Base-by-base conservation (phyloP, 2,329 filamentous ascomycete genomes). In the Kalmusia sp. region DNA sequence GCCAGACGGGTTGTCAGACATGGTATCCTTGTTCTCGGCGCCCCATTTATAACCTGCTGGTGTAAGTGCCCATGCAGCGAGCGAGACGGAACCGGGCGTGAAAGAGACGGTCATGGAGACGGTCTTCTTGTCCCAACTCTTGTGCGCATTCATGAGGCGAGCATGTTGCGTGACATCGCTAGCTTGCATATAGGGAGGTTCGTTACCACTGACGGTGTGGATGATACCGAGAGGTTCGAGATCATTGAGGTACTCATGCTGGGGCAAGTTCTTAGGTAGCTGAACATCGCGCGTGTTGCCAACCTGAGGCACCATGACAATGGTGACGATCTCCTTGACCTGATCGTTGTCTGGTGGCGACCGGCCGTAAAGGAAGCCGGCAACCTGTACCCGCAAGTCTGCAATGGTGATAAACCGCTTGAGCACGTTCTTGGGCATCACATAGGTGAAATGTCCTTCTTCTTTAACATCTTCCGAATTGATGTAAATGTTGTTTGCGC, bases 361-460 rank as follows among this genome's bases (percentile, higher is more conserved):
- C 40, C 87, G 87, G 61, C 95, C 95, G 72, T 99, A 99, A 0
- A 99, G 84, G 73, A 96, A 99, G 1, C 93, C 95, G 14, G 93
- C 93, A 44, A 99, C 93, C 76, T 99, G 95, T 12, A 98, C 93
- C 41, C 96, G 90, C 51, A 99, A 85, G 79, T 99, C 95, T 40
- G 95, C 90, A 70, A 99, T 96, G 21, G 91, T 95, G 78, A 99
- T 98, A 82, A 99, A 99, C 61, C 92, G 91, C 83, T 96, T 97
- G 67, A 99, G 84, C 43, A 99, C 89, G 74, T 99, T 99, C 85
- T 98, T 99, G 1, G 95, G 95, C 91, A 99, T 97, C 68, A 99
- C 91, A 69, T 98, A 99, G 1, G 93, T 99, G 70, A 91, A 89
- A 67, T 87, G 84, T 33, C 93, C 91, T 55, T 96, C 92, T 59